Evolutionary conservation across 148 eudicot genomes (phyloP), one percentile per base, ranked within the genome.

Genomic region (Suaeda aralocaspica): DNA sequence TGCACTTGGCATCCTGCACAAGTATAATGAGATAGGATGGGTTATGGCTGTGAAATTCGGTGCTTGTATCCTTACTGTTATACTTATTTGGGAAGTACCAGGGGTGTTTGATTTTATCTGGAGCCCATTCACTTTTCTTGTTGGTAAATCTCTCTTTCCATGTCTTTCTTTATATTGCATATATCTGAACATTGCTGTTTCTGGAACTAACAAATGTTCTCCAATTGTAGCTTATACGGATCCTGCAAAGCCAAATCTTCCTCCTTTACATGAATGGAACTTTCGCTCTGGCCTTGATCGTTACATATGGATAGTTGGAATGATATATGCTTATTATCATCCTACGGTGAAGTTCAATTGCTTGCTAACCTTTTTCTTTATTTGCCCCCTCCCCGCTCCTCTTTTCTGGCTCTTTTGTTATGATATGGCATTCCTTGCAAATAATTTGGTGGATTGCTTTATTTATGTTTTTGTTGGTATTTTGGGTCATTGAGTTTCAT

Each of bases 251-350:
- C 86, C 87, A 6, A 69, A 91, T 39, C 82, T 57, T 18, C 69
- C 92, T 31, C 69, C 60, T 71, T 75, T 94, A 84, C 88, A 86
- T 70, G 99, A 94, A 78, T 94, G 99, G 99, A 92, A 89, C 64
- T 91, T 91, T 72, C 90, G 97, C 66, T 91, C 97, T 1, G 97
- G 99, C 55, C 99, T 94, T 81, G 99, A 94, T 70, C 97, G 99
- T 52, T 94, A 94, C 76, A 89, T 94, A 79, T 94, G 99, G 99
- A 94, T 94, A 72, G 52, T 94, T 63, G 99, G 99, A 67, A 94
- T 94, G 97, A 80, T 91, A 72, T 94, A 89, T 85, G 99, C 99
- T 55, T 94, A 94, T 66, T 89, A 77, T 78, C 99, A 94, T 77
- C 99, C 99, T 64, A 89, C 82, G 19, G 99, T 91, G 82, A 83